A percentile compares a stretch with the other conserved stretches of the same genome.
phyloP scores from a whole-genome alignment of 1,284 basidiomycete genomes.

The Ceratobasidium sp. region DNA sequence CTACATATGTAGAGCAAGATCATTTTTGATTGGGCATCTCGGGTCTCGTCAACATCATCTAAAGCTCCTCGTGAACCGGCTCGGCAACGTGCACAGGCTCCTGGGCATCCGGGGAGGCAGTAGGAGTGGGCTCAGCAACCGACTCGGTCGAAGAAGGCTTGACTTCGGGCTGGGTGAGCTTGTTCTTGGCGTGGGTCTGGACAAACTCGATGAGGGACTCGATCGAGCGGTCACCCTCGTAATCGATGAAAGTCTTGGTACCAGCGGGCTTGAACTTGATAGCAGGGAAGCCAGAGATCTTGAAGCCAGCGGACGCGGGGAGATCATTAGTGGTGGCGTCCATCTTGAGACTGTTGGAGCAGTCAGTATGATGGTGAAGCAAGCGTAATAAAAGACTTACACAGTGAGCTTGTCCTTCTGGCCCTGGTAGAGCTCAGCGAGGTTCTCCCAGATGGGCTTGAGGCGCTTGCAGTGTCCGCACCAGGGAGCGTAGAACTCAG shows the following conservation, averaged over 20 bases:
- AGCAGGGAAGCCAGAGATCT: conserved; percentile 89
- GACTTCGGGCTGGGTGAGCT: conserved; percentile 56
- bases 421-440: conserved; percentile 83
- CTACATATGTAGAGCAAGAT: conserved; percentile 22
- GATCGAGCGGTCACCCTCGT: conserved; percentile 87
- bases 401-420: conserved; percentile 83
- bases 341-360: conserved; percentile 83
- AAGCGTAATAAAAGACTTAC: conserved; percentile 57
- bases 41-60: conserved; percentile 21
- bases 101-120: conserved; percentile 3
- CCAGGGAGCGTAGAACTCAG: conserved; percentile 98
- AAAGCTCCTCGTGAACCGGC: conserved; percentile 39
- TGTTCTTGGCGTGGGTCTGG: conserved; percentile 79
- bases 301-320: conserved; percentile 85
- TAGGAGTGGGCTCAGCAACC: conserved; percentile 20
- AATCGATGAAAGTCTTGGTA: conserved; percentile 84
- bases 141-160: conserved; percentile 45
- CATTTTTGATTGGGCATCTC: conserved; percentile 14
- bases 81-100: neutral
- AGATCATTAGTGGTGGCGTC: conserved; percentile 97
- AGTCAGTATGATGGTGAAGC: conserved; percentile 44
- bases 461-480: conserved; percentile 96
- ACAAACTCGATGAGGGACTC: conserved; percentile 86
- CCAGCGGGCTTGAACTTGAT: conserved; percentile 97
- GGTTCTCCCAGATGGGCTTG: conserved; percentile 90